A percentile compares a stretch with the other conserved stretches of the same genome.
Conservation (phyloP, 148 eudicot genomes). For the Cornus controversa region DNA sequence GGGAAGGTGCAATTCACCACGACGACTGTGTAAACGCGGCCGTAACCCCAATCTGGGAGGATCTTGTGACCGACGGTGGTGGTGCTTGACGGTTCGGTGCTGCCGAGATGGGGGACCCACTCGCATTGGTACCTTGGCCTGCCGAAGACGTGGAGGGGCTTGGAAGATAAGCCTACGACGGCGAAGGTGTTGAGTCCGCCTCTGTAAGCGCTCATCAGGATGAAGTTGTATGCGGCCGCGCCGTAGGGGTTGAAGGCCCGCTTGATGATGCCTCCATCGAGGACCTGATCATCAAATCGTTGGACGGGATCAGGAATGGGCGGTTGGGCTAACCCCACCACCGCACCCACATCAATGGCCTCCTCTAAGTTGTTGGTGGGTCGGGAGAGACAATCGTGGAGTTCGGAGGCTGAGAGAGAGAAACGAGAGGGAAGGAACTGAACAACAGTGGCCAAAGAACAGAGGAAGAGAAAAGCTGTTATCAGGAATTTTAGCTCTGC, state of each 20-base stretch:
- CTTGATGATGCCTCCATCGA: constrained; percentile 33
- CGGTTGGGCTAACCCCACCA: neutral
- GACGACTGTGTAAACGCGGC: constrained; percentile 70
- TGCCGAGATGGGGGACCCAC: constrained; percentile 26
- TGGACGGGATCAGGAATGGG: neutral
- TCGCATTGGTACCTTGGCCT: constrained; percentile 52
- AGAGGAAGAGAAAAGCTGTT: constrained; percentile 54
- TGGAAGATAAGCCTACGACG: constrained; percentile 53
- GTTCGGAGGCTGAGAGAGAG: constrained; percentile 33
- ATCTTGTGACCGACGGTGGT: constrained; percentile 28
- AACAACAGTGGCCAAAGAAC: constrained; percentile 48
- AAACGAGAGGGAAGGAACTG: constrained; percentile 54
- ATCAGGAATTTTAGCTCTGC: constrained; percentile 61
- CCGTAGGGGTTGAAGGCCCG: constrained; percentile 52
- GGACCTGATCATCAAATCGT: constrained; percentile 10
- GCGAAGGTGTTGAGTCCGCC: constrained; percentile 70
- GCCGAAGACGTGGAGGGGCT: constrained; percentile 58
- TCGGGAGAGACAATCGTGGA: constrained; percentile 24
- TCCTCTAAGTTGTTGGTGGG: neutral
- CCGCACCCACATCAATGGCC: neutral
- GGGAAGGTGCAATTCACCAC: constrained; percentile 78
- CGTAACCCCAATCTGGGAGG: constrained; percentile 88
- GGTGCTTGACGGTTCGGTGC: neutral
- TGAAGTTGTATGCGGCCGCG: constrained; percentile 56
- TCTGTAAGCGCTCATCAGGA: constrained; percentile 78